phyloP scores from a whole-genome alignment of 306 rosid genomes.

The Cucurbita pepo region DNA sequence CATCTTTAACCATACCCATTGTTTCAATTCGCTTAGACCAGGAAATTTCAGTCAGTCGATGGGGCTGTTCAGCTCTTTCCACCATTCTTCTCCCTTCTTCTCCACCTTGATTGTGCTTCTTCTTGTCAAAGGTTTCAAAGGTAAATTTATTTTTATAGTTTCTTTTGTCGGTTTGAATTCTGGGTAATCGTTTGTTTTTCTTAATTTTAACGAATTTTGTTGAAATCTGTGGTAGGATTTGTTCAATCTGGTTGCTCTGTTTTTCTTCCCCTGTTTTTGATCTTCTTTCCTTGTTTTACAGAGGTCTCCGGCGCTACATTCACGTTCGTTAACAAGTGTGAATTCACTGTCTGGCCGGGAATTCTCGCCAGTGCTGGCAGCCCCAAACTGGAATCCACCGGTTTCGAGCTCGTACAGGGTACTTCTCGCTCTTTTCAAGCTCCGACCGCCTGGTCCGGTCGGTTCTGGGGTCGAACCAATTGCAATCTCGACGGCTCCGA shows the following conservation, averaged over 20 bases:
- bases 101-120: not conserved
- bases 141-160: not conserved
- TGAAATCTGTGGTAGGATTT: not conserved
- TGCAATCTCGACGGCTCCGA: conserved; percentile 44
- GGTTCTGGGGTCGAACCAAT: conserved; percentile 80
- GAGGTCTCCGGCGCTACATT: conserved; percentile 65
- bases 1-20: not conserved
- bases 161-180: not conserved
- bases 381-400: conserved; percentile 55
- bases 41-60: not conserved
- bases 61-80: not conserved
- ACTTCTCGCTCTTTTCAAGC: conserved; percentile 45
- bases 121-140: not conserved
- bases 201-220: not conserved
- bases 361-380: conserved; percentile 47
- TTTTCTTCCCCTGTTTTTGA: not conserved
- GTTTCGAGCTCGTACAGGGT: conserved; percentile 46
- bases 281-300: conserved; percentile 1
- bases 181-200: not conserved
- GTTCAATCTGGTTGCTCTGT: conserved; percentile 1
- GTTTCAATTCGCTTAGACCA: not conserved
- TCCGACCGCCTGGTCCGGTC: conserved; percentile 82
- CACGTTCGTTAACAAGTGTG: conserved; percentile 59
- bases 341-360: conserved; percentile 87
- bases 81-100: not conserved